These are phyloP conservation scores for Skeletonema costatum DNA, from an alignment of 108 stramenopile genomes.

Conservation along the genomic window DNA sequence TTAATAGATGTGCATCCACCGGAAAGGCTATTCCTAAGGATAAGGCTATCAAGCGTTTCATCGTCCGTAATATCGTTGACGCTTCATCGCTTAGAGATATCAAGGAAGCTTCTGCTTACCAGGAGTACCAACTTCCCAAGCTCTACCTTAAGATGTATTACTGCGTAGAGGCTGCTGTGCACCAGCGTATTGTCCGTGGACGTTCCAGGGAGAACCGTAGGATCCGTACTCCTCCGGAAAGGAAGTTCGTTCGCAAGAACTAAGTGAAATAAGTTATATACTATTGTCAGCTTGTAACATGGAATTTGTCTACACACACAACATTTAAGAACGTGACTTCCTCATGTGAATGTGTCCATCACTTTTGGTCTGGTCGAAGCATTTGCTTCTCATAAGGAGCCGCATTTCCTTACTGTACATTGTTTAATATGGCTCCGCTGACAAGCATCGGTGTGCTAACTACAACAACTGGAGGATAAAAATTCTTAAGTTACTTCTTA, in stretches of 20 bases:
- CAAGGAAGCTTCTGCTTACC: slow-evolving; percentile 98
- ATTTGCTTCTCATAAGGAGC: too few relatives aligned
- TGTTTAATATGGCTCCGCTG: too few relatives aligned
- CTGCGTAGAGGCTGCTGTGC: slow-evolving; percentile 99
- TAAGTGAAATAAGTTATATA: slow-evolving; percentile 28
- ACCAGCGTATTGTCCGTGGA: slow-evolving; percentile 99
- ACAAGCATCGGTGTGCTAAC: too few relatives aligned
- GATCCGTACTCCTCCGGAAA: slow-evolving; percentile 93
- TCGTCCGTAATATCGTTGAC: slow-evolving; percentile 99
- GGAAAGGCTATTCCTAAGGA: slow-evolving; percentile 99
- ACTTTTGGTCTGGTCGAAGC: background rate
- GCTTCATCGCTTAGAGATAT: slow-evolving; percentile 98
- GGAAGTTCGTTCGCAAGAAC: slow-evolving; percentile 44
- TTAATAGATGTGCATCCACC: slow-evolving; percentile 91
- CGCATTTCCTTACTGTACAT: too few relatives aligned
- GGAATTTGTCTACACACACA: background rate
- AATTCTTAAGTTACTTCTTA: too few relatives aligned
- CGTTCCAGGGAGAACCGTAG: slow-evolving; percentile 90
- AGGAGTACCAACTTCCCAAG: slow-evolving; percentile 99
- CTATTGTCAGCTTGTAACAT: slow-evolving; percentile 2
- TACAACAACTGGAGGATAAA: too few relatives aligned
- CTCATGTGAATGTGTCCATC: background rate
- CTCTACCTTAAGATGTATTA: slow-evolving; percentile 99
- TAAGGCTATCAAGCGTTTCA: slow-evolving; percentile 99
- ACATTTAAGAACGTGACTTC: background rate